Evolutionary conservation across 2,329 filamentous ascomycete species (phyloP), one percentile per base, ranked within the genome.

Genomic region (Fusarium falciforme): DNA sequence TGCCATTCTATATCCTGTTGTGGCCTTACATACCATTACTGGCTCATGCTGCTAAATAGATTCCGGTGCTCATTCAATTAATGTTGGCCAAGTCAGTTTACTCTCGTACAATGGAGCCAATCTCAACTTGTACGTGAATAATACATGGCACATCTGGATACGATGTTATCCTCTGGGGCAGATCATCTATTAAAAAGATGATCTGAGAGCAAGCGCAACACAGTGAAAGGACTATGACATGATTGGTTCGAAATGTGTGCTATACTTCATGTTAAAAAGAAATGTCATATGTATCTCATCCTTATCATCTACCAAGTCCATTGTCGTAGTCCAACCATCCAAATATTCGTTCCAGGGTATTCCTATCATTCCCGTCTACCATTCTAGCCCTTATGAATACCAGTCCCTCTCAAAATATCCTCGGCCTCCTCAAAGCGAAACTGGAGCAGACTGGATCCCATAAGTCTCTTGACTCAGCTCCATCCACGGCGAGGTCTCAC

Each of bases 61-160:
- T 22, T 22, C 6, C n/a, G 40, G n/a, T 42, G 40, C n/a, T 4
- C 12, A 7, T 22, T 44, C 6, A 44, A 14, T 14, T 14, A 14
- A 22, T 44, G 20, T 12, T 40, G 3, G 5, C 11, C 6, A 20
- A 20, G n/a, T 73, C 80, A 1, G 85, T 86, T 2, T 6, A 25
- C 42, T 9, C 7, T 47, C 4, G 6, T 47, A 25, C 5, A 16
- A 9, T 25, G 5, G 22, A 47, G 12, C 5, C 5, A 14, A 25
- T 16, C 7, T 47, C 22, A 16, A 47, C 9, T 20, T 42, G 5
- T 3, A 42, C 4, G 5, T 12, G 10, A 20, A 20, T 12, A 20
- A 20, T 11, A 40, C 9, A 42, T 11, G 10, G 20, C 38, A 38
- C 36, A 38, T 5, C 36, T 38, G 36, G 36, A 38, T 38, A 38